Evolutionary conservation across 1,284 basidiomycete species (phyloP).

Genomic region (Phlebopus sp.): DNA sequence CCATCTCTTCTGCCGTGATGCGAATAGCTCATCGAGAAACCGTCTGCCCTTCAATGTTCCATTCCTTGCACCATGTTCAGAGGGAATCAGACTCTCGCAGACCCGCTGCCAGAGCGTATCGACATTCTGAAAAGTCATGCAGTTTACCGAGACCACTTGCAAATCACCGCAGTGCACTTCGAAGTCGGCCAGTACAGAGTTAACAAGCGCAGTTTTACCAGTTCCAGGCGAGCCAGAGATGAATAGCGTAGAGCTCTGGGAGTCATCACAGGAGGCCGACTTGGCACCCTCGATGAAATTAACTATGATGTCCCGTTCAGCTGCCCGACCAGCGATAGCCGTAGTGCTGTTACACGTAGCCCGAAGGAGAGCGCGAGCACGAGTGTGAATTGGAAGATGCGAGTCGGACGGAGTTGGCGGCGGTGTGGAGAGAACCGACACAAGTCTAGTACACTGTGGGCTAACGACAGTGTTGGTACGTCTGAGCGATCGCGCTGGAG

Average conservation of each 20-base stretch:
- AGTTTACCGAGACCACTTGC: slow-evolving; percentile 63
- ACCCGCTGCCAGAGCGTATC: slow-evolving; percentile 72
- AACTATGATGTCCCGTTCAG: slow-evolving; percentile 54
- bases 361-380: slow-evolving; percentile 65
- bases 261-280: slow-evolving; percentile 34
- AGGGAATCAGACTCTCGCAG: slow-evolving; percentile 49
- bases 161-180: slow-evolving; percentile 35
- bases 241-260: slow-evolving; percentile 51
- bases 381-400: slow-evolving; percentile 58
- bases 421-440: slow-evolving; percentile 52
- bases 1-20: slow-evolving; percentile 51
- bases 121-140: slow-evolving; percentile 66
- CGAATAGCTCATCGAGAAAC: slow-evolving; percentile 41
- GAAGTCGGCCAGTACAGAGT: slow-evolving; percentile 50
- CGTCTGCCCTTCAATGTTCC: slow-evolving; percentile 39
- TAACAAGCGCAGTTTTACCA: slow-evolving; percentile 79
- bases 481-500: slow-evolving; percentile 43
- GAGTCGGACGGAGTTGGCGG: slow-evolving; percentile 55
- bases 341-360: slow-evolving; percentile 56
- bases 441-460: slow-evolving; percentile 39
- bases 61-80: slow-evolving; percentile 38
- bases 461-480: slow-evolving; percentile 48
- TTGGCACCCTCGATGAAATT: slow-evolving; percentile 47
- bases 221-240: slow-evolving; percentile 80
- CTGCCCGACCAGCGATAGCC: slow-evolving; percentile 59